phyloP scores from a whole-genome alignment of 495 filamentous ascomycete species.

The Paragyromitra xinjiangensis region DNA sequence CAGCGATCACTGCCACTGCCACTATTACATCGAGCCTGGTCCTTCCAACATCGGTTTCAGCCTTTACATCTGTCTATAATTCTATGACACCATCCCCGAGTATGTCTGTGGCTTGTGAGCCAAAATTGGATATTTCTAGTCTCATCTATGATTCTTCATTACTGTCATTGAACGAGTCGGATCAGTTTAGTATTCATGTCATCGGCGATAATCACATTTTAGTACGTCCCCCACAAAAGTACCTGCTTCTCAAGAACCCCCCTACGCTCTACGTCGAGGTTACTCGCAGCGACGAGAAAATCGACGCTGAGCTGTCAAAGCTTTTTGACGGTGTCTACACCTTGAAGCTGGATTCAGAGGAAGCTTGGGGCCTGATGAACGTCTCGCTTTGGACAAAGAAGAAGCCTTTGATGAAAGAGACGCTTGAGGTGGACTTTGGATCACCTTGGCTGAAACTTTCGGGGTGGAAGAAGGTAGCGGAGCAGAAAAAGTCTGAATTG shows the following conservation, averaged over 20 bases:
- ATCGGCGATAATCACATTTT: constrained; percentile 70
- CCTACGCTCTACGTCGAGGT: constrained; percentile 66
- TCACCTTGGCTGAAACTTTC: constrained; percentile 69
- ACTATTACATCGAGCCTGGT: constrained; percentile 29
- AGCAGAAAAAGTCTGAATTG: constrained; percentile 64
- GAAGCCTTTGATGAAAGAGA: constrained; percentile 66
- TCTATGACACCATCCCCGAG: constrained; percentile 44
- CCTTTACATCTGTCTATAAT: constrained; percentile 43
- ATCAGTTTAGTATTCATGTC: constrained; percentile 69
- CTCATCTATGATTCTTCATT: constrained; percentile 47
- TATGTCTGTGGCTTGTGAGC: constrained; percentile 38
- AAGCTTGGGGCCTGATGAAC: constrained; percentile 68
- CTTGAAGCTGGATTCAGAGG: constrained; percentile 62
- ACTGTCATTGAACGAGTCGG: constrained; percentile 58
- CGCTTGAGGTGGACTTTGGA: constrained; percentile 68
- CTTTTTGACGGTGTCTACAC: constrained; percentile 69
- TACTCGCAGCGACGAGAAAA: constrained; percentile 59
- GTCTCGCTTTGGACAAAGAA: constrained; percentile 66
- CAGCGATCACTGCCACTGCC: constrained; percentile 42
- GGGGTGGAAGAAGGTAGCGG: constrained; percentile 66
- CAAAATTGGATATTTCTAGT: constrained; percentile 46
- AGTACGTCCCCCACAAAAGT: constrained; percentile 66
- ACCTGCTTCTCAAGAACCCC: constrained; percentile 63
- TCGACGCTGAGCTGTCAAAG: constrained; percentile 64
- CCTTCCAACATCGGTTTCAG: constrained; percentile 43